phyloP scores from a whole-genome alignment of 139 green algal species.

The Chlorella sp. region DNA sequence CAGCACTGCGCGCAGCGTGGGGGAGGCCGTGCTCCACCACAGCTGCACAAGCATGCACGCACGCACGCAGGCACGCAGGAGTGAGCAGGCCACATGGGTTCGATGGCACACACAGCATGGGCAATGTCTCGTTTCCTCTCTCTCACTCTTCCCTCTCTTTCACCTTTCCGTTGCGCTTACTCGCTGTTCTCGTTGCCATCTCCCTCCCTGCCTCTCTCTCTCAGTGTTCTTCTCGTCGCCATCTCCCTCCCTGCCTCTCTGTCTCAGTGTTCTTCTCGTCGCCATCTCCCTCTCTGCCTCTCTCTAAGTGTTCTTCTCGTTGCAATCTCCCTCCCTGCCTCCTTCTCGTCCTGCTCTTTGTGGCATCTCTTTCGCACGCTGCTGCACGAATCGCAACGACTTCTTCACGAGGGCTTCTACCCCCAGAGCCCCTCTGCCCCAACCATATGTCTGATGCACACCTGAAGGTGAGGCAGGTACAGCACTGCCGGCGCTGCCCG shows the following conservation, averaged over 20 bases:
- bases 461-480: conserved; percentile 75
- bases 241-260: not conserved
- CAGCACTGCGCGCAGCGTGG: conserved; percentile 66
- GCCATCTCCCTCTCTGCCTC: not conserved
- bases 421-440: too few relatives aligned
- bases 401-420: too few relatives aligned
- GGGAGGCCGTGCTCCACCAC: conserved; percentile 66
- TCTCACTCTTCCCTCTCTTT: not conserved
- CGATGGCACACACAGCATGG: not conserved
- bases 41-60: conserved; percentile 14
- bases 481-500: conserved; percentile 73
- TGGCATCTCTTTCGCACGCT: not conserved
- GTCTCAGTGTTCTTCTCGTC: not conserved
- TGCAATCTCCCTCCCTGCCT: not conserved
- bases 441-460: too few relatives aligned
- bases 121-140: not conserved
- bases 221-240: not conserved
- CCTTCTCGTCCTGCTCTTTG: not conserved
- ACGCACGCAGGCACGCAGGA: not conserved
- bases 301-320: not conserved
- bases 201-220: not conserved
- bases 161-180: not conserved
- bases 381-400: not conserved
- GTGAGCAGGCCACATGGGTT: not conserved
- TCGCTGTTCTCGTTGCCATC: not conserved